Base-by-base conservation (phyloP, 202 grass and related monocot species). In the Setaria viridis region DNA sequence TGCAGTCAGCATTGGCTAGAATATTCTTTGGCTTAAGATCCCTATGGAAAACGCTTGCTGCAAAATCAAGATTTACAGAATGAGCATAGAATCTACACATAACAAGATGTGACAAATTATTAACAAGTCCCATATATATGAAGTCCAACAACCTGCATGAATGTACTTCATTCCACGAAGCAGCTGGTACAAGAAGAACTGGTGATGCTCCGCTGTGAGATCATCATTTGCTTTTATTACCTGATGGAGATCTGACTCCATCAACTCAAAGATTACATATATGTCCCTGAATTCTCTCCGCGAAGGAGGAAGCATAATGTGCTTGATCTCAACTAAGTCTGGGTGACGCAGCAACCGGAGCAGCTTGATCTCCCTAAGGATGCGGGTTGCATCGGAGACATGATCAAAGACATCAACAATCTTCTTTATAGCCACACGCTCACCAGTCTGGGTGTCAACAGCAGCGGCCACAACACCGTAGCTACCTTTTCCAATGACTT, bases 11-110 rank as follows among this genome's bases (percentile, higher is more conserved):
- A 84, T 99, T 99, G 20, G 97, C 97, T 78, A 99, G 87, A 89
- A 99, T 97, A 58, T 99, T 99, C 88, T 99, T 99, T 15, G 97
- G 97, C 80, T 99, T 99, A 82, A 99, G 88, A 87, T 99, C 97
- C 71, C 97, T 84, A 82, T 99, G 97, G 74, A 99, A 99, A 80
- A 99, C 97, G 82, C 88, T 99, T 13, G 94, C 97, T 99, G 86
- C 39, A 78, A 85, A 82, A 62, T 49, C 37, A 82, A 79, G 32
- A 62, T 1, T 30, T 82, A 50, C 9, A 72, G 42, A 79, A 74
- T 82, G 51, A 85, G 58, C 62, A 74, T 17, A 77, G 6, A 60
- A 76, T 49, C 0, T 9, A 72, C 12, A 78, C 1, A 45, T n/a
- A 9, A 34, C 42, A 88, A 77, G 6, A 29, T 51, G 11, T 0